Base-by-base conservation (phyloP, 2,329 filamentous ascomycete genomes). In the Aspergillus sp. region DNA sequence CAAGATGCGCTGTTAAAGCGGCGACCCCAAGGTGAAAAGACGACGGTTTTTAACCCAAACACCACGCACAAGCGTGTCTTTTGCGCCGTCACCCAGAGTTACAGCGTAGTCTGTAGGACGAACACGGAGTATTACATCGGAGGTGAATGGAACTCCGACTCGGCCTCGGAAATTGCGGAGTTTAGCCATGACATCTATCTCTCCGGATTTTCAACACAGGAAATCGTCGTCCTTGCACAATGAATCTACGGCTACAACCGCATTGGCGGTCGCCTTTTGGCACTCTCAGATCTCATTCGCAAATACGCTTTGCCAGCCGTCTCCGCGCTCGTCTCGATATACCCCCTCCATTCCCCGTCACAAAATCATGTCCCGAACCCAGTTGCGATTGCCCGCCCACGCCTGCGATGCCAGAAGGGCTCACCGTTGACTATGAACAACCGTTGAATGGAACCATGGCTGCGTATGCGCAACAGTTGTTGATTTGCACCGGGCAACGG, bases 401-500 rank as follows among this genome's bases (percentile, higher is more conserved):
- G 61, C 84, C 85, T 10, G 83, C 86, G 0, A 77, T 85, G 71
- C 84, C 85, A 1, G 70, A 77, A 6, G 83, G 80, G 3, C 75
- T 94, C 13, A 80, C 84, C 19, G 90, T 96, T 46, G 90, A 96
- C 62, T 76, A 78, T 58, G 77, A 80, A 51, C 80, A 80, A 35
- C 75, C 79, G 15, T 73, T 96, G 39, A 84, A 86, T 61, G 87
- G 87, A 10, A 85, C 86, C 5, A 90, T 95, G 70, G 76, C 85
- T 2, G 74, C 78, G 1, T 95, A 95, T 64, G 77, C 83, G 1
- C 85, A 94, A 67, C 90, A 96, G 58, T 79, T 96, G 3, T 69
- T 97, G 7, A 76, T 96, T 12, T 90, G 86, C 53, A 95, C 90
- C 0, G 90, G 88, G 4, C 81, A 82, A 51, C 71, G 77, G 25